Evolutionary conservation across 225 moss, liverwort and hornwort species (phyloP).

Genomic region (Anthoceros angustus): DNA sequence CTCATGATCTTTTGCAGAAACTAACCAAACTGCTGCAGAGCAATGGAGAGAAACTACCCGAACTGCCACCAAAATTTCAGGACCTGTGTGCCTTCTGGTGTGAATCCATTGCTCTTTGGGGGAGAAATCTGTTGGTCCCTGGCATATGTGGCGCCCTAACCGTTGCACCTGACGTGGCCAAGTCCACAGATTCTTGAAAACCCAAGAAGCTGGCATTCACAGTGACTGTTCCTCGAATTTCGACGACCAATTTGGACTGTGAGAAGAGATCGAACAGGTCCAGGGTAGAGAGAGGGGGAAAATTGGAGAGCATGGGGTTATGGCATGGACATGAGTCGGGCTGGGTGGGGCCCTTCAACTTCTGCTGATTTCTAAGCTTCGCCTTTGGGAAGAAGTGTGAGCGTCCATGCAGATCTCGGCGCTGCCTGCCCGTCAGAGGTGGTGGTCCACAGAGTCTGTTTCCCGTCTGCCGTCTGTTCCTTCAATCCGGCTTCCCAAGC

Average conservation of each 20-base stretch:
- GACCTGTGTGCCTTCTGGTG: conserved; percentile 3
- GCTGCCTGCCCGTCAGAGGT: neutral
- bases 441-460: neutral
- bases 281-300: too few species aligned
- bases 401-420: conserved; percentile 1
- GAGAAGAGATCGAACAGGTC: too few species aligned
- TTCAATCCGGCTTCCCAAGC: neutral
- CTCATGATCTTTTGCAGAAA: conserved; percentile 4
- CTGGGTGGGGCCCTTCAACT: too few species aligned
- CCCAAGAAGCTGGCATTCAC: too few species aligned
- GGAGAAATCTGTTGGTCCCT: neutral
- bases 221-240: too few species aligned
- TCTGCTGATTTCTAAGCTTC: too few species aligned
- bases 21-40: conserved; percentile 1
- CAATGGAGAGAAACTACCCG: conserved; percentile 1
- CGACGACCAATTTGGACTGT: too few species aligned
- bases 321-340: too few species aligned
- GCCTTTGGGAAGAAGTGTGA: neutral
- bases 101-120: conserved; percentile 4
- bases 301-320: too few species aligned
- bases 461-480: neutral
- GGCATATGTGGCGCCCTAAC: conserved; percentile 6
- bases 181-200: neutral
- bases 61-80: conserved; percentile 1
- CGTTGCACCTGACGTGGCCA: neutral